Conservation (phyloP, 345 rosid species). For the Microthlaspi erraticum region DNA sequence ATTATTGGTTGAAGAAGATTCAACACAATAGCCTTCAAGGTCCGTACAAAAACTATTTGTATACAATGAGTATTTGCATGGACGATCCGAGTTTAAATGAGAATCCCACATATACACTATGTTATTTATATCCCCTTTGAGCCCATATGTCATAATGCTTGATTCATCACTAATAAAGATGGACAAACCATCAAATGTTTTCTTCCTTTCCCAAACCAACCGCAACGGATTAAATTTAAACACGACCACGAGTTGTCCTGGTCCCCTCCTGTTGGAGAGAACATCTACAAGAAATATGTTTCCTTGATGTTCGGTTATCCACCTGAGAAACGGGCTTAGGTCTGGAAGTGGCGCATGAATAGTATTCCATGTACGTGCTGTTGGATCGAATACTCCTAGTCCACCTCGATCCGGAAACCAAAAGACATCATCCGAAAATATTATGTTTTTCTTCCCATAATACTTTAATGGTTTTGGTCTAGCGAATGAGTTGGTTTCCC, state of each 20-base stretch:
- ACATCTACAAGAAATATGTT: neutral
- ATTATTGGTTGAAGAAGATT: constrained; percentile 10
- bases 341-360: neutral
- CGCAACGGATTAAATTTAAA: neutral
- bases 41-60: neutral
- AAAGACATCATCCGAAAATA: neutral
- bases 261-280: neutral
- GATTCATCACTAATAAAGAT: constrained; percentile 3
- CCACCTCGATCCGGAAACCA: neutral
- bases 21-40: neutral
- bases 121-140: neutral
- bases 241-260: neutral
- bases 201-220: neutral
- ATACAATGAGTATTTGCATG: neutral
- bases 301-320: neutral
- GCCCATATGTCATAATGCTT: neutral
- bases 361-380: neutral
- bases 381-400: neutral
- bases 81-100: neutral
- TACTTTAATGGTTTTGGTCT: neutral
- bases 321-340: neutral
- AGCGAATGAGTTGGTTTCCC: neutral
- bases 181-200: constrained; percentile 16
- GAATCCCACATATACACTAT: constrained; percentile 15
- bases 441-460: neutral